Base-by-base conservation (phyloP, 1,284 basidiomycete genomes). In the Pyrrhoderma lamaoense region DNA sequence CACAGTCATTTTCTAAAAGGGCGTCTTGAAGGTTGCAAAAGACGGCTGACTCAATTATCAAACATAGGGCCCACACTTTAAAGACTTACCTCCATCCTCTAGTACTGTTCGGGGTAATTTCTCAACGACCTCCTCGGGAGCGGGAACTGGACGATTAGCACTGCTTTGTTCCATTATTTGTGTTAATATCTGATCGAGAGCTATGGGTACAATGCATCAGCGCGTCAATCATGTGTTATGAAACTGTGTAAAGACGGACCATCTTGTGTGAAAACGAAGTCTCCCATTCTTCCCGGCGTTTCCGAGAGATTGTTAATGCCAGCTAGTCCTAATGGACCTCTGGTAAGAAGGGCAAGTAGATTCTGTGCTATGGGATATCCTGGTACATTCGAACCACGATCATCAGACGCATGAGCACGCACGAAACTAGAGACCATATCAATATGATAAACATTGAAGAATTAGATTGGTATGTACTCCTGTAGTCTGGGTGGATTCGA, bases 261-360 rank as follows among this genome's bases (percentile, higher is more conserved):
- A 74, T 89, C 84, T 67, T 90, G 86, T 57, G 80, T 85, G 60
- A 89, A 85, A 9, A 86, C 86, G 68, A 89, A 90, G 62, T 90
- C 87, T 8, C 88, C 88, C 79, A 79, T 79, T 59, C 77, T 67
- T 16, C 82, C 82, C 40, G 64, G 64, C n/a, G n/a, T 53, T 73
- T 71, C 21, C 70, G 57, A 2, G 70, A 64, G 5, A 22, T 40
- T 40, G 5, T 5, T 14, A 7, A 5, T 14, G n/a, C 75, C 62
- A 51, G 76, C 42, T 21, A 72, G 70, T 22, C 66, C 51, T 45
- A 75, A 62, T 3, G 73, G 70, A 62, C 69, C 53, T 4, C 64
- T 64, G 47, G 75, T 75, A 34, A 88, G 67, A 56, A 87, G 64
- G 1, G 80, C 68, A 64, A 85, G 70, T 1, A 89, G 67, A 64